Percentiles rank a stretch among this genome's conserved stretches.
Evolutionary conservation across 2,329 filamentous ascomycete species (phyloP).

Genomic region (Alternaria solani): DNA sequence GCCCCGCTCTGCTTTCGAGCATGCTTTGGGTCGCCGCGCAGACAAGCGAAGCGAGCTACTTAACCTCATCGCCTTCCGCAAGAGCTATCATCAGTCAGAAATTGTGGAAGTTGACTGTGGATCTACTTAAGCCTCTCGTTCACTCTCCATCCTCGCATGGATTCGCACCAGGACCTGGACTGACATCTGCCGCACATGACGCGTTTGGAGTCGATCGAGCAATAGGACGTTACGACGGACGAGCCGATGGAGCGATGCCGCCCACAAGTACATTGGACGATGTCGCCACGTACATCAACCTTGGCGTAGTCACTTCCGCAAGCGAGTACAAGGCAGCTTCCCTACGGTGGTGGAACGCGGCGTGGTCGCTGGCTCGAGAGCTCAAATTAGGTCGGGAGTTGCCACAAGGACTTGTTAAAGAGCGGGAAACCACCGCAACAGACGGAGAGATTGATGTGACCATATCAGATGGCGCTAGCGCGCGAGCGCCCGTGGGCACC

Average conservation of each 20-base stretch:
- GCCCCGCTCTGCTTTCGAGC: conserved; percentile 84
- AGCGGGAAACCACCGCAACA: conserved; percentile 42
- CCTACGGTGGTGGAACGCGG: conserved; percentile 91
- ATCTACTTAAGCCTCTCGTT: conserved; percentile 85
- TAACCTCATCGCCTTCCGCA: conserved; percentile 82
- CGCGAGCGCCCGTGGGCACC: conserved; percentile 36
- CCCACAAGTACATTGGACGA: conserved; percentile 79
- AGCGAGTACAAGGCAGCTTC: conserved; percentile 86
- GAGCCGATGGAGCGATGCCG: conserved; percentile 56
- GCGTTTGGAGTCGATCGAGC: conserved; percentile 77
- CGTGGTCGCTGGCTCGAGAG: conserved; percentile 88
- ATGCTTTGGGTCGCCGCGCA: conserved; percentile 97
- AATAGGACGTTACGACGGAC: conserved; percentile 58
- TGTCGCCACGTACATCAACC: conserved; percentile 87
- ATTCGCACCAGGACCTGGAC: conserved; percentile 61
- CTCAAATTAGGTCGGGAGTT: conserved; percentile 87
- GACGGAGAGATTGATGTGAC: conserved; percentile 50
- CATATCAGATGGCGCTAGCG: conserved; percentile 39
- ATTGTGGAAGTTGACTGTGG: conserved; percentile 83
- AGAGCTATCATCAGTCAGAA: conserved; percentile 86
- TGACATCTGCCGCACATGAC: conserved; percentile 79
- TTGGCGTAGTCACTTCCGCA: conserved; percentile 89
- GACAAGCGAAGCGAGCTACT: conserved; percentile 84
- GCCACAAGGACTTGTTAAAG: conserved; percentile 63
- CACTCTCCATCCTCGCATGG: conserved; percentile 71